Evolutionary conservation across 768 basidiomycete genomes (phyloP).

Genomic region (Leccinellum rugosiceps): DNA sequence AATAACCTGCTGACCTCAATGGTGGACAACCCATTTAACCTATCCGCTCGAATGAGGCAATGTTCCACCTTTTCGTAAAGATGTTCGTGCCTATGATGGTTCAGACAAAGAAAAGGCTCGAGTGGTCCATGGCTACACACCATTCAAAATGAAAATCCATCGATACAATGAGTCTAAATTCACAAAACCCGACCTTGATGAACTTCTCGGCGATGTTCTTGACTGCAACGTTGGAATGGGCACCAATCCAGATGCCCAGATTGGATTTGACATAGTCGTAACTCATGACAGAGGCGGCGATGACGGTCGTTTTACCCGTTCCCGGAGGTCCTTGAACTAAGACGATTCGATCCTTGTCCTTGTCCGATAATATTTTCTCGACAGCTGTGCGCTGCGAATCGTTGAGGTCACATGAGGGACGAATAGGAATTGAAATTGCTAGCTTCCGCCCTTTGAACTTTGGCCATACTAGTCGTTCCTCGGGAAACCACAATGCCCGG

Average conservation of each 20-base stretch:
- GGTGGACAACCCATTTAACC: constrained; percentile 12
- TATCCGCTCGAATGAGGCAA: constrained; percentile 38
- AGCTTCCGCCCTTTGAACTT: not conserved
- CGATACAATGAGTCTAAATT: constrained; percentile 44
- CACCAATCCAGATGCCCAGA: constrained; percentile 37
- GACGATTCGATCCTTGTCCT: constrained; percentile 20
- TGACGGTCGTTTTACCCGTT: constrained; percentile 45
- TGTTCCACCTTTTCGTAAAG: constrained; percentile 36
- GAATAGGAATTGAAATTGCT: not conserved
- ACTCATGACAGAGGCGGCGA: constrained; percentile 35
- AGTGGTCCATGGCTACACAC: constrained; percentile 21
- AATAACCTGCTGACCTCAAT: constrained; percentile 25
- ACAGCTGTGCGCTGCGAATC: constrained; percentile 28
- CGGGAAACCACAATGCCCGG: constrained; percentile 27
- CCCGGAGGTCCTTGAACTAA: constrained; percentile 38
- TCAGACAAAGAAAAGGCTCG: not conserved
- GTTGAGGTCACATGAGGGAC: constrained; percentile 18
- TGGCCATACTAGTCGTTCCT: constrained; percentile 17
- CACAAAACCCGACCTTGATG: constrained; percentile 25
- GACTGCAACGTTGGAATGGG: constrained; percentile 50
- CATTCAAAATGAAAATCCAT: constrained; percentile 46
- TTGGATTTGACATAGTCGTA: constrained; percentile 5
- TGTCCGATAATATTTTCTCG: constrained; percentile 27
- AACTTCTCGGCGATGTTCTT: constrained; percentile 53
- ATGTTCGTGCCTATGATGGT: constrained; percentile 45